These are phyloP conservation scores for Lolium rigidum DNA, from an alignment of 176 grass and related monocot species.

Conservation along the genomic window DNA sequence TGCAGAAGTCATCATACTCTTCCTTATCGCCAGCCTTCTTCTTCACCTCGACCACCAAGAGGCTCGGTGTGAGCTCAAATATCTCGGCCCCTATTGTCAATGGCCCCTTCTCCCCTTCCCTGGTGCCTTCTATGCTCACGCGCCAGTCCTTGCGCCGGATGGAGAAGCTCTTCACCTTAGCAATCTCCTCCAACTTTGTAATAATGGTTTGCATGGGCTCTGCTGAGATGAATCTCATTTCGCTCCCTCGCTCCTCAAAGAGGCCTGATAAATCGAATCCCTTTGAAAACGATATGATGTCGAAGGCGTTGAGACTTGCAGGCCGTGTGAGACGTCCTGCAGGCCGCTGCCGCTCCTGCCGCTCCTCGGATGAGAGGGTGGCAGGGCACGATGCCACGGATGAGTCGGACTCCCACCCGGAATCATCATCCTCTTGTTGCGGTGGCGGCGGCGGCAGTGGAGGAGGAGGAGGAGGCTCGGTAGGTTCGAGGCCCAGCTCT, in stretches of 20 bases:
- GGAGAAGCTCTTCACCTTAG: constrained; percentile 74
- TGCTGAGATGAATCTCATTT: constrained; percentile 80
- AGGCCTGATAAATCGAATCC: constrained; percentile 87
- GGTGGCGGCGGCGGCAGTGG: constrained; percentile 6
- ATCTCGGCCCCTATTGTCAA: constrained; percentile 90
- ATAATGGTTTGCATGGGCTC: constrained; percentile 68
- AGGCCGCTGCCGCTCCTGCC: constrained; percentile 23
- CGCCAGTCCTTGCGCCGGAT: constrained; percentile 85
- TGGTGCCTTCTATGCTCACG: constrained; percentile 90
- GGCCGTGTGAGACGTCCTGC: constrained; percentile 62
- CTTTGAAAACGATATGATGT: constrained; percentile 94
- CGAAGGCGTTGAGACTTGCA: constrained; percentile 86
- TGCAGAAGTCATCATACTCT: constrained; percentile 96
- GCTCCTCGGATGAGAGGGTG: constrained; percentile 68
- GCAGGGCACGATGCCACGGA: constrained; percentile 91
- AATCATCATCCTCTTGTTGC: constrained; percentile 54
- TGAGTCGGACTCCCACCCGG: constrained; percentile 88
- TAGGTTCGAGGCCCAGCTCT: neutral
- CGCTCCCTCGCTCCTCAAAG: constrained; percentile 83
- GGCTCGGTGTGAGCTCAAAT: constrained; percentile 85
- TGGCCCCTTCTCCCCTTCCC: constrained; percentile 85
- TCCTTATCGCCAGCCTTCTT: constrained; percentile 82
- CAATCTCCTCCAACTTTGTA: constrained; percentile 90
- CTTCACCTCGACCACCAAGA: constrained; percentile 94
- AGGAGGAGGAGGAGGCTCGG: constrained; percentile 31